Evolutionary conservation across 2,329 filamentous ascomycete genomes (phyloP).

Genomic region (Bipolaris victoriae): DNA sequence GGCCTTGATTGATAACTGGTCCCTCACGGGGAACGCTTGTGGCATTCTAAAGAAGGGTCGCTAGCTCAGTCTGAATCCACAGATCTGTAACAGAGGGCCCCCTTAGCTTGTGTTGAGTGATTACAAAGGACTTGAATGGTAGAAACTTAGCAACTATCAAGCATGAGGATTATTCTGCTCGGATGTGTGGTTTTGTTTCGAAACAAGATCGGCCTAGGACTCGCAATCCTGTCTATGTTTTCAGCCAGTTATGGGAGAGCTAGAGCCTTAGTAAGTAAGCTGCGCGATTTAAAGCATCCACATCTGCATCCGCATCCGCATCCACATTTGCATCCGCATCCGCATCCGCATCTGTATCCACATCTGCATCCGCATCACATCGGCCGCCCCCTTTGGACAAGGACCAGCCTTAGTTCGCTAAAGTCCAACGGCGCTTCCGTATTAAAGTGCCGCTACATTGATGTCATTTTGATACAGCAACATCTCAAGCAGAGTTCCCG

Average conservation of each 20-base stretch:
- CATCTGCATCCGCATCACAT: not conserved
- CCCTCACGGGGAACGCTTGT: too few species aligned
- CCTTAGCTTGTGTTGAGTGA: not conserved
- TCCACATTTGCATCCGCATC: not conserved
- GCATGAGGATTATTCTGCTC: not conserved
- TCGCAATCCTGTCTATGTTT: not conserved
- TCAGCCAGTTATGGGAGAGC: not conserved
- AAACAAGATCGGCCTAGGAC: not conserved
- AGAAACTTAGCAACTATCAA: not conserved
- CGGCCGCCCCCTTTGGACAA: not conserved
- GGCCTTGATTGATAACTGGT: too few species aligned
- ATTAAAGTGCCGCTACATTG: not conserved
- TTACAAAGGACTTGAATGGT: not conserved
- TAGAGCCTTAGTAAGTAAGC: not conserved
- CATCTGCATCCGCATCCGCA: not conserved
- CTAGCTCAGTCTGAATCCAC: not conserved
- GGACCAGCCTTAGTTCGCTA: not conserved
- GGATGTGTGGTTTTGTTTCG: not conserved
- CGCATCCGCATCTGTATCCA: not conserved
- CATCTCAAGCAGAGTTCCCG: not conserved
- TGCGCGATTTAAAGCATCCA: not conserved
- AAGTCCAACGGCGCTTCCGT: not conserved
- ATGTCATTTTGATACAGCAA: not conserved
- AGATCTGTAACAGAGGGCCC: too few species aligned
- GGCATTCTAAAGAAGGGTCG: not conserved